These are phyloP conservation scores for Pythium diclinum DNA, from an alignment of 352 stramenopile species.

Conservation along the genomic window DNA sequence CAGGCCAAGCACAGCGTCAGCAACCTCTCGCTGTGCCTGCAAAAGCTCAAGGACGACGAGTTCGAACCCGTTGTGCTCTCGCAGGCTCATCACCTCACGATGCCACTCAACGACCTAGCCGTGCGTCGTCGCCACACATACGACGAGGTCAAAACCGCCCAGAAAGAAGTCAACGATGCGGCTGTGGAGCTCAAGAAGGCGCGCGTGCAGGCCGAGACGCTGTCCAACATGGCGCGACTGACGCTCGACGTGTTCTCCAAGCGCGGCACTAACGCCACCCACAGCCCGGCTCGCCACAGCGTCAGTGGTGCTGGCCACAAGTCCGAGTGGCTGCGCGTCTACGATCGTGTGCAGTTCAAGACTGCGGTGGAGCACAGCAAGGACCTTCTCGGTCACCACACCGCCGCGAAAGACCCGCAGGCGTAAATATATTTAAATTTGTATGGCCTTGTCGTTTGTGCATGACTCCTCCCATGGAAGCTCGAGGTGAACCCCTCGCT, in stretches of 20 bases:
- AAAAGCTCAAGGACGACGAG: constrained; percentile 69
- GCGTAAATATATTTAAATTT: not conserved
- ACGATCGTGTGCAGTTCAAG: constrained; percentile 63
- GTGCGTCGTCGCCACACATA: constrained; percentile 75
- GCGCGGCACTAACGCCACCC: constrained; percentile 3
- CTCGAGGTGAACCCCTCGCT: too few species aligned
- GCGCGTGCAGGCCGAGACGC: constrained; percentile 62
- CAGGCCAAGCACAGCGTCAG: constrained; percentile 47
- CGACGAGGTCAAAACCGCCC: constrained; percentile 71
- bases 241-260: constrained; percentile 63
- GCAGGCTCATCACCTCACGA: constrained; percentile 23
- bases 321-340: constrained; percentile 59
- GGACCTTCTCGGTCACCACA: constrained; percentile 30
- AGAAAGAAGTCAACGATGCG: constrained; percentile 68
- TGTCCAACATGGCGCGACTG: constrained; percentile 69
- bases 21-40: constrained; percentile 54
- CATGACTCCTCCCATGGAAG: too few species aligned
- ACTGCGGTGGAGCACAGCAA: constrained; percentile 69
- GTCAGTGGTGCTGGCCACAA: constrained; percentile 9
- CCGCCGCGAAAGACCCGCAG: not conserved
- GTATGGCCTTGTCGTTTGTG: too few species aligned
- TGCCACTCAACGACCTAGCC: constrained; percentile 40
- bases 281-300: constrained; percentile 2
- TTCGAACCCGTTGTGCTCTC: constrained; percentile 48
- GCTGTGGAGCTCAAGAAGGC: constrained; percentile 72